Conservation (phyloP, 306 rosid species). For the Glycine soja region DNA sequence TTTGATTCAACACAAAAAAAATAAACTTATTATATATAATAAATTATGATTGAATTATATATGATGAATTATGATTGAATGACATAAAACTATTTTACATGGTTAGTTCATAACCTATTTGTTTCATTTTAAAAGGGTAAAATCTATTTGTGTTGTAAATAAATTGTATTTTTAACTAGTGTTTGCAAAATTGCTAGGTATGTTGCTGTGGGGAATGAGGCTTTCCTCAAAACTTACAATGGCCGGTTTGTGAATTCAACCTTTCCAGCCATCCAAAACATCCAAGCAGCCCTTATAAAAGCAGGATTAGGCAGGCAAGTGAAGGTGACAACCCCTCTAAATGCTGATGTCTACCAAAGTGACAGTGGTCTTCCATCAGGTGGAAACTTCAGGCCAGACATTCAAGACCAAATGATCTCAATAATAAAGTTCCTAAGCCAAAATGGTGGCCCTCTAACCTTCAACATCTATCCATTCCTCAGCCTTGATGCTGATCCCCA, state of each 20-base stretch:
- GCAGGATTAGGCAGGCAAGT: conserved; percentile 91
- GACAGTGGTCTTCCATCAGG: conserved; percentile 79
- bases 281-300: conserved; percentile 91
- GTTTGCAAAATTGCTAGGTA: conserved; percentile 51
- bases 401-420: conserved; percentile 64
- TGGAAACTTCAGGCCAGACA: conserved; percentile 80
- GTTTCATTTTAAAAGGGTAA: no score
- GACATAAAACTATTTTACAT: no score
- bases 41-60: no score
- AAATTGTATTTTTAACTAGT: conserved; percentile 19
- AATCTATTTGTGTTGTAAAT: background rate
- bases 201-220: conserved; percentile 94
- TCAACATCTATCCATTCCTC: conserved; percentile 96
- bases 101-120: no score
- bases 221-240: conserved; percentile 78
- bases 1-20: no score
- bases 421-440: conserved; percentile 77
- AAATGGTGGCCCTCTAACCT: conserved; percentile 68
- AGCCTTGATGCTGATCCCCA: conserved; percentile 92
- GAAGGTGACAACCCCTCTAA: conserved; percentile 82
- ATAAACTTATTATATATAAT: no score
- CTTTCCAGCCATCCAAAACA: conserved; percentile 85
- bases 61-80: no score
- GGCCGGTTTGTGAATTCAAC: conserved; percentile 64
- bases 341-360: conserved; percentile 91